These are phyloP conservation scores for Drechslerella dactyloides DNA, from an alignment of 2,329 filamentous ascomycete genomes.

Conservation along the genomic window DNA sequence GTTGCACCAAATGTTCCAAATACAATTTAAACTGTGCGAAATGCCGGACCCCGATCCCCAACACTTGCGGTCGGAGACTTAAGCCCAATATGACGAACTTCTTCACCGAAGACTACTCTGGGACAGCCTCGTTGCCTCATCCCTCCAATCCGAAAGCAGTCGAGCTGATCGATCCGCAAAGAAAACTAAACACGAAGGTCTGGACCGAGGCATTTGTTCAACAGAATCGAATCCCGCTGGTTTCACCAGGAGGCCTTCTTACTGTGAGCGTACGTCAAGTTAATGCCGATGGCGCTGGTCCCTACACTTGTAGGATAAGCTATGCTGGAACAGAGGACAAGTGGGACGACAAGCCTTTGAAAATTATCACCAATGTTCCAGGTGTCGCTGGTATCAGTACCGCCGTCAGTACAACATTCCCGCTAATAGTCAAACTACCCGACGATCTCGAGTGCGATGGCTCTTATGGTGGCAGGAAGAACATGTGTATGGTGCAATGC, in stretches of 20 bases:
- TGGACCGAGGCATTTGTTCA: conserved; percentile 10
- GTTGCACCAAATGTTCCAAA: conserved; percentile 20
- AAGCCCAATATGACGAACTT: not conserved
- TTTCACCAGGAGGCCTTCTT: conserved; percentile 61
- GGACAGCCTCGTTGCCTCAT: conserved; percentile 52
- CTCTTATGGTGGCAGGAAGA: conserved; percentile 56
- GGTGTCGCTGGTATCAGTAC: conserved; percentile 59
- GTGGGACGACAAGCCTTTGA: conserved; percentile 56
- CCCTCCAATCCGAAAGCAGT: not conserved
- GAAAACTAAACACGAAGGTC: conserved; percentile 7
- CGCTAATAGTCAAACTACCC: conserved; percentile 22
- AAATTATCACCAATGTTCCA: conserved; percentile 67
- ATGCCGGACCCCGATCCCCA: conserved; percentile 9
- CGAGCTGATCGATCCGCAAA: conserved; percentile 3
- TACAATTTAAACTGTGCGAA: conserved; percentile 19
- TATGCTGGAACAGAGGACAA: conserved; percentile 59
- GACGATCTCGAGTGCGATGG: conserved; percentile 62
- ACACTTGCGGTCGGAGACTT: conserved; percentile 20
- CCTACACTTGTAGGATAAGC: conserved; percentile 65
- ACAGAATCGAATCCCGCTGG: conserved; percentile 60
- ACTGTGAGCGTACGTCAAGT: conserved; percentile 65
- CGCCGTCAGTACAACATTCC: not conserved
- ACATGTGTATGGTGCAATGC: conserved; percentile 66
- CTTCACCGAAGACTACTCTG: conserved; percentile 57
- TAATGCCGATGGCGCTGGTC: conserved; percentile 65